phyloP scores from a whole-genome alignment of 768 basidiomycete genomes.

The Boletus tomentosulus region DNA sequence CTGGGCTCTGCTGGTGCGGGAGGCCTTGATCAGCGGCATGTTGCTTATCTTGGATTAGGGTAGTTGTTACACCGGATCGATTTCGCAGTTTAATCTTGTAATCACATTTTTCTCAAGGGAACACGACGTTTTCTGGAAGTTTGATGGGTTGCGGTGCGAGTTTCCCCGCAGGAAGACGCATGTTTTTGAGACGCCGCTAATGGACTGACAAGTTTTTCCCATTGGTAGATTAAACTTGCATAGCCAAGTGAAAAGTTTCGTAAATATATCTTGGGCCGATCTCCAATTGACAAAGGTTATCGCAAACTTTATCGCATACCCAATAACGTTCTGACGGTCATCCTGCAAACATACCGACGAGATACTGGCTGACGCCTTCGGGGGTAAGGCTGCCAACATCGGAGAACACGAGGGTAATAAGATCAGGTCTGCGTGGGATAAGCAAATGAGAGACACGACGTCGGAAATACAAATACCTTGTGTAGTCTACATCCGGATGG shows the following conservation, averaged over 20 bases:
- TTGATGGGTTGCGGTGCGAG: background rate
- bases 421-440: constrained; percentile 63
- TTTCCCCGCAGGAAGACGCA: constrained; percentile 18
- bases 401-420: constrained; percentile 91
- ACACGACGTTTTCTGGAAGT: constrained; percentile 16
- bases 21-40: background rate
- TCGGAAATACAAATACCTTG: constrained; percentile 51
- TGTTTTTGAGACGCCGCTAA: constrained; percentile 12
- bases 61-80: constrained; percentile 3
- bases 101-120: constrained; percentile 18
- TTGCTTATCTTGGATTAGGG: constrained; percentile 1
- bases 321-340: constrained; percentile 27
- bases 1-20: constrained; percentile 2
- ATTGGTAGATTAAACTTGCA: constrained; percentile 15
- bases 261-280: constrained; percentile 19
- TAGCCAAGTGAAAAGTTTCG: constrained; percentile 5
- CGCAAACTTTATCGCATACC: constrained; percentile 33
- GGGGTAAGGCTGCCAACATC: constrained; percentile 93
- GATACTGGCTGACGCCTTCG: constrained; percentile 90
- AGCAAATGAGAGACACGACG: constrained; percentile 14
- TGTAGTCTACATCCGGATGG: constrained; percentile 92
- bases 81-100: constrained; percentile 22
- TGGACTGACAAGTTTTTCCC: constrained; percentile 3
- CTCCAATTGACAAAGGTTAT: constrained; percentile 31
- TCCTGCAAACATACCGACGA: constrained; percentile 92